phyloP scores from a whole-genome alignment of 202 grass and related monocot genomes.

The Setaria viridis region DNA sequence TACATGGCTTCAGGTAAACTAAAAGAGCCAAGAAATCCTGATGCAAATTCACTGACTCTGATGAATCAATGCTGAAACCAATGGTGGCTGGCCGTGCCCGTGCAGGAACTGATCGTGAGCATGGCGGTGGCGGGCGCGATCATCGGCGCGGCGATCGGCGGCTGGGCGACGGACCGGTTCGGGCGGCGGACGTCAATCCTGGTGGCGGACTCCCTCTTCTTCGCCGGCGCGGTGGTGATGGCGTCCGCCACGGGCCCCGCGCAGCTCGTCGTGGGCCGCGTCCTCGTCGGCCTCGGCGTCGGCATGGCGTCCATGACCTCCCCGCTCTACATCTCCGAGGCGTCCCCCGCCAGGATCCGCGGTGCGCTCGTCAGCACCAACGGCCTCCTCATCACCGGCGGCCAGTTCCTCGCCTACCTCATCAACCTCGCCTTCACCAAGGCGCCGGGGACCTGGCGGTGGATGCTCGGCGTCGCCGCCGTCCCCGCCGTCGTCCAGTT shows the following conservation, averaged over 20 bases:
- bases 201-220: constrained; percentile 73
- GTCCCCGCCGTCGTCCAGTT: constrained; percentile 79
- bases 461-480: constrained; percentile 89
- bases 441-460: constrained; percentile 73
- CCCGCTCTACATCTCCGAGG: constrained; percentile 91
- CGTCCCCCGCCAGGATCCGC: constrained; percentile 72
- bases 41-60: too few species aligned
- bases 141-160: constrained; percentile 72
- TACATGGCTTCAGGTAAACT: constrained; percentile 71
- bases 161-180: constrained; percentile 77
- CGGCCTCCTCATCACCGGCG: constrained; percentile 85
- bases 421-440: constrained; percentile 87
- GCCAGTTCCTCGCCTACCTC: constrained; percentile 87
- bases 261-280: constrained; percentile 66
- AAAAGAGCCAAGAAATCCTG: neutral
- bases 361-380: constrained; percentile 94
- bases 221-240: constrained; percentile 79
- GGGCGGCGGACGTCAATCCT: constrained; percentile 69
- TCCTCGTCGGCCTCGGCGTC: constrained; percentile 83
- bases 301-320: constrained; percentile 94
- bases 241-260: constrained; percentile 52
- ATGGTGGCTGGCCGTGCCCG: too few species aligned
- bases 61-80: neutral
- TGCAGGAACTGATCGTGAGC: constrained; percentile 85
- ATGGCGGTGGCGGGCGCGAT: constrained; percentile 88